phyloP scores from a whole-genome alignment of 2,329 filamentous ascomycete genomes.

The Bipolaris zeicola region DNA sequence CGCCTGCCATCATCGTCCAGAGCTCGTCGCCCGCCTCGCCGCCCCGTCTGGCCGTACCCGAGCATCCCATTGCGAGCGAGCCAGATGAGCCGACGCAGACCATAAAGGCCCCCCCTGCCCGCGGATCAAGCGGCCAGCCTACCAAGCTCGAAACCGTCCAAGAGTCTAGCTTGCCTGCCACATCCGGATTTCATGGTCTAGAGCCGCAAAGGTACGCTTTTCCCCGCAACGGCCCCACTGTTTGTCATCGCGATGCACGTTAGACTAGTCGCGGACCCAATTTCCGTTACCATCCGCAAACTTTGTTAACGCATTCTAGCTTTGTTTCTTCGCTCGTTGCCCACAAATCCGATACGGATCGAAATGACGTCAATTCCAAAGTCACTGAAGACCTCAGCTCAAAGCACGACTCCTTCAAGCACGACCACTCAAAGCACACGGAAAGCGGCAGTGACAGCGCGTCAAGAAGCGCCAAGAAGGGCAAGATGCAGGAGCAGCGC shows the following conservation, averaged over 20 bases:
- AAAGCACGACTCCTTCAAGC: constrained; percentile 49
- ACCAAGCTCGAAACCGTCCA: constrained; percentile 86
- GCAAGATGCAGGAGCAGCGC: constrained; percentile 52
- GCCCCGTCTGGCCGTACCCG: constrained; percentile 38
- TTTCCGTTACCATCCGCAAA: constrained; percentile 23
- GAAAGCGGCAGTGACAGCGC: constrained; percentile 72
- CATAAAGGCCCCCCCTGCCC: constrained; percentile 50
- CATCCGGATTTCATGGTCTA: constrained; percentile 59
- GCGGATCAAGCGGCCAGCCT: constrained; percentile 62
- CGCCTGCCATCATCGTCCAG: constrained; percentile 55
- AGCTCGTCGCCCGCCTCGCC: constrained; percentile 50
- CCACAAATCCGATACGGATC: constrained; percentile 43
- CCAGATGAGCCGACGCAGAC: constrained; percentile 46
- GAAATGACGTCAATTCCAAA: constrained; percentile 54
- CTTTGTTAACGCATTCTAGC: constrained; percentile 31
- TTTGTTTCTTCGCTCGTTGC: constrained; percentile 23
- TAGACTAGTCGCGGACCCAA: constrained; percentile 23
- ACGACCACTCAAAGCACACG: constrained; percentile 46
- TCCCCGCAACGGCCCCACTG: constrained; percentile 38
- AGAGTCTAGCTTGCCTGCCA: constrained; percentile 77
- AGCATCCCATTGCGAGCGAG: constrained; percentile 40
- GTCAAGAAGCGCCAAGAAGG: constrained; percentile 29
- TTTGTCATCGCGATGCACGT: constrained; percentile 36
- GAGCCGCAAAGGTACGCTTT: constrained; percentile 38
- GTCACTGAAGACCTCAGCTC: constrained; percentile 55